Conservation (phyloP, 2,329 filamentous ascomycete species). For the Tolypocladium pustulatum region DNA sequence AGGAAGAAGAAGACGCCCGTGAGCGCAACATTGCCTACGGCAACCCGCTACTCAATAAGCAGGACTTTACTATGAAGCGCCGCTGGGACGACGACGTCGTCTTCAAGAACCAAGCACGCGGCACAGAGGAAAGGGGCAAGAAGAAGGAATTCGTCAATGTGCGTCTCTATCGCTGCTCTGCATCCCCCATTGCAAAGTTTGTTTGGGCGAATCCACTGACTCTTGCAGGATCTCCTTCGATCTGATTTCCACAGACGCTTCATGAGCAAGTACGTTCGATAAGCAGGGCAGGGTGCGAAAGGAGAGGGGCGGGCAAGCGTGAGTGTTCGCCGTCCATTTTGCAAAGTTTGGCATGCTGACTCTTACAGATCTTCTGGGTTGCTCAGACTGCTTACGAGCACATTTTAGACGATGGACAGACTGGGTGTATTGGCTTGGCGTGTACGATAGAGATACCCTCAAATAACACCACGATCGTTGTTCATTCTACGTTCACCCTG, state of each 20-base stretch:
- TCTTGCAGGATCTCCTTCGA: slow-evolving; percentile 62
- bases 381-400: background rate
- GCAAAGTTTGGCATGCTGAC: background rate
- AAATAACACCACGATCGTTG: background rate
- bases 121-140: slow-evolving; percentile 82
- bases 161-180: slow-evolving; percentile 21
- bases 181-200: background rate
- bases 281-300: slow-evolving; percentile 4
- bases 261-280: slow-evolving; percentile 64
- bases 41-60: slow-evolving; percentile 83
- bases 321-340: background rate
- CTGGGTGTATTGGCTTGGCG: slow-evolving; percentile 5
- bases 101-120: slow-evolving; percentile 96
- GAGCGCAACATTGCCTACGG: slow-evolving; percentile 85
- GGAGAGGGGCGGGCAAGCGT: background rate
- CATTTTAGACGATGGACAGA: background rate
- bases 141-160: slow-evolving; percentile 96
- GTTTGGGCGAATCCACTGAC: background rate
- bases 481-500: background rate
- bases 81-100: slow-evolving; percentile 98
- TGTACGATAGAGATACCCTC: slow-evolving; percentile 1
- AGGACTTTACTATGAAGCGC: slow-evolving; percentile 82
- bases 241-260: slow-evolving; percentile 98
- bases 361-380: slow-evolving; percentile 9
- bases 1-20: slow-evolving; percentile 69